Base-by-base conservation (phyloP, 768 basidiomycete species). In the Antrodiella citrinella region DNA sequence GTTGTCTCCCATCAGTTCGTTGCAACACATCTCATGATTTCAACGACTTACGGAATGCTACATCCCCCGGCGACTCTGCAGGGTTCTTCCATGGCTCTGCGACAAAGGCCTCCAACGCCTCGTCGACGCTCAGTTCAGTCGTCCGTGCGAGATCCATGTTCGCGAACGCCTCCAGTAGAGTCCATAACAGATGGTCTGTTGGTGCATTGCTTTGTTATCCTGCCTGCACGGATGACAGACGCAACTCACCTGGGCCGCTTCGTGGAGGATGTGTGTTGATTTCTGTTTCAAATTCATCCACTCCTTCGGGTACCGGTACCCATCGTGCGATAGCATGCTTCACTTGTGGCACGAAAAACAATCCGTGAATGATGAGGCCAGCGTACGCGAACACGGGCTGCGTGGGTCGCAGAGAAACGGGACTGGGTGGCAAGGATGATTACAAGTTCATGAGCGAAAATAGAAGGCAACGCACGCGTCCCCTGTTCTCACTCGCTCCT, bases 291-390 rank as follows among this genome's bases (percentile, higher is more conserved):
- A 48, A 23, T 25, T 26, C 42, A 39, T 23, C 24, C 58, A 48
- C 13, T 48, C 48, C 15, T 35, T 11, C 19, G 23, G 20, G 41
- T 30, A 24, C 50, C 26, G 68, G 66, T 26, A 67, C 57, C 71
- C 72, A 76, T 11, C 51, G 53, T 2, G 73, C 64, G 45, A 73
- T 61, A 3, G 64, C 65, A 43, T 66, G 57, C 21, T 83, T 73
- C 41, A 89, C 75, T 72, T 89, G 86, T 2, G 87, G 87, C 3
- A 90, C 72, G 52, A 75, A 77, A 60, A 77, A 86, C 3, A 90
- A 57, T 0, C 77, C 79, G 61, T 84, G 81, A 1, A 83, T 58
- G 47, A 87, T 73, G 59, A 86, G 65, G 1, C 81, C 77, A 20
- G 82, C 81, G 53, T 85, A 82, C 2, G 75, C 73, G 22, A 77